A percentile compares a stretch with the other conserved stretches of the same genome.
Evolutionary conservation across 257 asterid species (phyloP).

Genomic region (Capsicum chinense): DNA sequence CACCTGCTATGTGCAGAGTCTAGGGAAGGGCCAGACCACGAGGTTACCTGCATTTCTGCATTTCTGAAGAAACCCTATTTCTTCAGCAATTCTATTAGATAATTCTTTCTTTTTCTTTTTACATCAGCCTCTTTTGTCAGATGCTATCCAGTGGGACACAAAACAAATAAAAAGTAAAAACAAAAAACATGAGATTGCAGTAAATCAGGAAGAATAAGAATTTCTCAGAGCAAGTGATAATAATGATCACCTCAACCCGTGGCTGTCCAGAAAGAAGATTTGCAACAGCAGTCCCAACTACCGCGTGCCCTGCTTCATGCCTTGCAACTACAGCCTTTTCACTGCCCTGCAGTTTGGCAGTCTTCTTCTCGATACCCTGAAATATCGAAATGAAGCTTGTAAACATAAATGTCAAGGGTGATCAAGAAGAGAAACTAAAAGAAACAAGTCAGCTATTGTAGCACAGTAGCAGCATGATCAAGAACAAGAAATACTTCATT

Average conservation of each 20-base stretch:
- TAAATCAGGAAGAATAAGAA: slow-evolving; percentile 4
- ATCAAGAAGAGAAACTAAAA: slow-evolving; percentile 19
- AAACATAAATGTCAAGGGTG: slow-evolving; percentile 14
- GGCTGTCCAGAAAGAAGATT: slow-evolving; percentile 96
- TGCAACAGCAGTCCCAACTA: slow-evolving; percentile 98
- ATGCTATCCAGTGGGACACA: neutral
- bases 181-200: neutral
- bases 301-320: slow-evolving; percentile 99
- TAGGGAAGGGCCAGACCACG: too few species aligned
- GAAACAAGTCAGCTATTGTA: neutral
- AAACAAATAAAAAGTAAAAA: neutral
- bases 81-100: neutral
- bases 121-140: neutral
- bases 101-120: neutral
- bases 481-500: neutral
- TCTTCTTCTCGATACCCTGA: slow-evolving; percentile 98
- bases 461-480: slow-evolving; percentile 3
- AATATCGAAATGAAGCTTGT: slow-evolving; percentile 32
- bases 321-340: slow-evolving; percentile 99
- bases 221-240: slow-evolving; percentile 2
- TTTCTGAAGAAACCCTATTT: too few species aligned
- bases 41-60: too few species aligned
- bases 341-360: slow-evolving; percentile 84
- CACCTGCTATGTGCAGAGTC: too few species aligned
- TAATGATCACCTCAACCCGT: slow-evolving; percentile 80